Evolutionary conservation across 208 protist species (phyloP).

Genomic region (Trypanosomatidae sp.): DNA sequence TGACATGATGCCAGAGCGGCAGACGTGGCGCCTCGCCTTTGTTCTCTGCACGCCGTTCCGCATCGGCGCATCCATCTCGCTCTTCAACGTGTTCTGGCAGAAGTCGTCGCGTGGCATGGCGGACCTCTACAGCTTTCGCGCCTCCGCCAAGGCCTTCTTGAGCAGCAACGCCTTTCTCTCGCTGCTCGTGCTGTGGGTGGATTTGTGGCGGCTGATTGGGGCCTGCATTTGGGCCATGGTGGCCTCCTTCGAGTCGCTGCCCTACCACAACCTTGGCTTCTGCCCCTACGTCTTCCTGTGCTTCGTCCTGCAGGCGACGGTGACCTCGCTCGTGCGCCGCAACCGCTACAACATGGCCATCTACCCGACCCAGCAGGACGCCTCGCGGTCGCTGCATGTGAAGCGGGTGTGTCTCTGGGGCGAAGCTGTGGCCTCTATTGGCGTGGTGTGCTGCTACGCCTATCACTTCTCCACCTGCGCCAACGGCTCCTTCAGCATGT

Average conservation of each 20-base stretch:
- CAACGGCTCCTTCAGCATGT: constrained; percentile 57
- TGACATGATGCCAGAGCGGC: constrained; percentile 70
- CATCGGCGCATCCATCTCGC: constrained; percentile 41
- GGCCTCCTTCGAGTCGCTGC: constrained; percentile 49
- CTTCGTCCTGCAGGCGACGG: constrained; percentile 47
- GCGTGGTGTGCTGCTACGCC: constrained; percentile 55
- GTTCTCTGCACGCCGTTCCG: constrained; percentile 60
- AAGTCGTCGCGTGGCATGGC: constrained; percentile 43
- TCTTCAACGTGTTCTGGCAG: constrained; percentile 70
- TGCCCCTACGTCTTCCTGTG: constrained; percentile 56
- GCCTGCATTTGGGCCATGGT: constrained; percentile 63
- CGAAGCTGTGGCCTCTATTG: too few species aligned
- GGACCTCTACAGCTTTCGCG: constrained; percentile 36
- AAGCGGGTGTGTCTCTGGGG: constrained; percentile 53
- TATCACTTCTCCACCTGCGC: constrained; percentile 62
- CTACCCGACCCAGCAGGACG: constrained; percentile 49
- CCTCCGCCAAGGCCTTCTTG: constrained; percentile 31
- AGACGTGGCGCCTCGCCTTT: constrained; percentile 64
- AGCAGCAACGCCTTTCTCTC: constrained; percentile 51
- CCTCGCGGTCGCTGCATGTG: constrained; percentile 29
- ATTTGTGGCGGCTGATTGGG: constrained; percentile 44
- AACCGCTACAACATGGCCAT: constrained; percentile 59
- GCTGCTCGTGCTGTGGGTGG: constrained; percentile 46
- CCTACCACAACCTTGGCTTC: constrained; percentile 68
- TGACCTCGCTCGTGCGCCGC: constrained; percentile 39